Percentiles rank a stretch among this genome's conserved stretches.
phyloP scores from a whole-genome alignment of 352 stramenopile genomes.

The Plasmopara halstedii region DNA sequence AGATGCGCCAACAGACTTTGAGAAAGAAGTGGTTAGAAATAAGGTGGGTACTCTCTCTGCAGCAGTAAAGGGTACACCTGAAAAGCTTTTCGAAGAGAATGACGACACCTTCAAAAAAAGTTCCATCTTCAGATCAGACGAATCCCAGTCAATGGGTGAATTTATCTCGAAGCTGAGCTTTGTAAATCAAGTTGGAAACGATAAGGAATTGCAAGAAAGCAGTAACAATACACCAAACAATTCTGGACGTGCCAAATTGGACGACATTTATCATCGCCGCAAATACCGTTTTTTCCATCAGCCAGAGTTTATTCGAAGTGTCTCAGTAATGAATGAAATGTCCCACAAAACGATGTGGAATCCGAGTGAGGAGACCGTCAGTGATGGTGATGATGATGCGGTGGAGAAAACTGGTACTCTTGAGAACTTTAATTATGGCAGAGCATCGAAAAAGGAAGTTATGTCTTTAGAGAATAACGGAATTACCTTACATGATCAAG shows the following conservation, averaged over 20 bases:
- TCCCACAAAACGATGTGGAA: conserved; percentile 33
- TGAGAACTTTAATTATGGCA: not conserved
- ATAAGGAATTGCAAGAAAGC: not conserved
- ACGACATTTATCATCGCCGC: conserved; percentile 15
- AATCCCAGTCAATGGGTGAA: not conserved
- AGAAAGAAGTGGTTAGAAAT: no score
- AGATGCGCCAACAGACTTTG: no score
- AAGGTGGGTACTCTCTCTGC: no score
- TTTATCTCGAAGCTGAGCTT: not conserved
- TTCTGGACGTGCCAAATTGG: conserved; percentile 8
- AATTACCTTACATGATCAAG: no score
- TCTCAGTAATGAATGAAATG: conserved; percentile 26
- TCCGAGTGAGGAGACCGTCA: conserved; percentile 38
- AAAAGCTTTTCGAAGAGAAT: no score
- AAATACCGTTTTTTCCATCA: conserved; percentile 42
- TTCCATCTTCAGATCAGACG: not conserved
- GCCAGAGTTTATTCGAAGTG: conserved; percentile 29
- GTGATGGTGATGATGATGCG: conserved; percentile 23
- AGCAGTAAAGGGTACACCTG: no score
- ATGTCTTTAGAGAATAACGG: no score
- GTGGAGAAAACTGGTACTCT: not conserved
- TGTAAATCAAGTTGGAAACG: not conserved
- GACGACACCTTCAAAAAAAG: not conserved
- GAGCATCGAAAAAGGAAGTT: not conserved
- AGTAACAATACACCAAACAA: not conserved